Base-by-base conservation (phyloP, 768 basidiomycete species). In the Cystofilobasidium macerans region DNA sequence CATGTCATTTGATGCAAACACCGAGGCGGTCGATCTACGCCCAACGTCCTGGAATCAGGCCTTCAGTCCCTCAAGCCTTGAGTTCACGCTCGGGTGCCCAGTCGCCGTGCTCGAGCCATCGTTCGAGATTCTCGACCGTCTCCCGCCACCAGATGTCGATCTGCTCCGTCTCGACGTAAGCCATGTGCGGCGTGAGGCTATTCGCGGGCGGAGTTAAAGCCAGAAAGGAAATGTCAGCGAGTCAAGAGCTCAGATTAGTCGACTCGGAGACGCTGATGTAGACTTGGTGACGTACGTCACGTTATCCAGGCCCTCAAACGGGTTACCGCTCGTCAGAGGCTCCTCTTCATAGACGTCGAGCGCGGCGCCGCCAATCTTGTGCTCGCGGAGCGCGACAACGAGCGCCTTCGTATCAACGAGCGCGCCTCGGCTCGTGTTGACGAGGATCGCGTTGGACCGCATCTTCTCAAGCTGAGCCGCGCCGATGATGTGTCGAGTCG, bases 391-490 rank as follows among this genome's bases (percentile, higher is more conserved):
- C 2, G 77, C 78, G 5, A 81, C 73, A 12, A 86, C 66, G 38
- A 87, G 71, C 0, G 81, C 85, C 0, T 59, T 69, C 69, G 86
- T 85, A 62, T 86, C 82, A 6, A 87, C 80, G 24, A 87, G 72
- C 2, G 84, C 84, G 0, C 86, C 86, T 62, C 85, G 75, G 2
- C 82, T 82, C 0, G 85, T 85, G 71, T 86, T 88, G 71, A 86
- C 80, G 62, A 86, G 77, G 70, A 83, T 79, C 0, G 84, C 80
- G 3, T 81, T 78, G 0, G 79, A 75, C 71, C 84, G 84, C 81
- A 88, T 79, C n/a, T 76, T 70, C 1, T 72, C 76, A 22, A 86
- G 74, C 61, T 85, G 82, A 7, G 74, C 68, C 8, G 75, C 77
- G 4, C 76, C 78, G 57, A 86, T 75, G 33, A 86, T 76, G 24